Conservation (phyloP, 2,329 filamentous ascomycete genomes). For the Neonectria magnoliae region DNA sequence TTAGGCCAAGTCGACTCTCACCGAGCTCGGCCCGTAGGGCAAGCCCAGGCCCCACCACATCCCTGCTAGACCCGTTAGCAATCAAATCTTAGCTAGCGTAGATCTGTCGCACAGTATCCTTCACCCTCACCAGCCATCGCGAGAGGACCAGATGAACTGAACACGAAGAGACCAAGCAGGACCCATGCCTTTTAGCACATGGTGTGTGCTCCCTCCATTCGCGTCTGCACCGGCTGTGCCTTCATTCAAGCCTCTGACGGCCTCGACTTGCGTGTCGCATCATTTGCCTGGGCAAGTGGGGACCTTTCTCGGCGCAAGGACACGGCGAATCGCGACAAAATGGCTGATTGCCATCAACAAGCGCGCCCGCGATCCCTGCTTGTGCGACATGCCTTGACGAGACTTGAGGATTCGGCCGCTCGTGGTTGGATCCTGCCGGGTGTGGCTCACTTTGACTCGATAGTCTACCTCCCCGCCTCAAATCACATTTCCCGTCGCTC, state of each 20-base stretch:
- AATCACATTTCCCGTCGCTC: constrained; percentile 9
- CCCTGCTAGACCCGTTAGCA: constrained; percentile 34
- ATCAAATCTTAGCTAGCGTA: constrained; percentile 44
- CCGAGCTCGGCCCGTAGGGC: constrained; percentile 25
- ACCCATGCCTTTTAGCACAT: constrained; percentile 33
- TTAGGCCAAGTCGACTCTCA: constrained; percentile 24
- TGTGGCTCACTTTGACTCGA: constrained; percentile 22
- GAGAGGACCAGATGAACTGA: constrained; percentile 36
- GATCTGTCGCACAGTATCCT: constrained; percentile 43
- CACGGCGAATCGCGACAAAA: constrained; percentile 29
- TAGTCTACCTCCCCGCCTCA: constrained; percentile 11
- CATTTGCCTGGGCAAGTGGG: constrained; percentile 38
- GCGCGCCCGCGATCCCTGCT: constrained; percentile 28
- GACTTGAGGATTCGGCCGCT: constrained; percentile 13
- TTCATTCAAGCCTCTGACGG: constrained; percentile 20
- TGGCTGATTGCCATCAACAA: constrained; percentile 27
- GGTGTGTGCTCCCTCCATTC: constrained; percentile 37
- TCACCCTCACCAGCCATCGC: constrained; percentile 21
- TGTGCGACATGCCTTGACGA: constrained; percentile 25
- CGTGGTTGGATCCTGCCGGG: constrained; percentile 8
- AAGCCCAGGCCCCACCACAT: constrained; percentile 9
- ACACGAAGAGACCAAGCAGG: constrained; percentile 35
- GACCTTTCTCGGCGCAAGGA: constrained; percentile 20
- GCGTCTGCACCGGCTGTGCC: constrained; percentile 32
- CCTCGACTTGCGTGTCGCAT: constrained; percentile 42